phyloP scores from a whole-genome alignment of 176 grass and related monocot genomes.

The Raddia distichophylla region DNA sequence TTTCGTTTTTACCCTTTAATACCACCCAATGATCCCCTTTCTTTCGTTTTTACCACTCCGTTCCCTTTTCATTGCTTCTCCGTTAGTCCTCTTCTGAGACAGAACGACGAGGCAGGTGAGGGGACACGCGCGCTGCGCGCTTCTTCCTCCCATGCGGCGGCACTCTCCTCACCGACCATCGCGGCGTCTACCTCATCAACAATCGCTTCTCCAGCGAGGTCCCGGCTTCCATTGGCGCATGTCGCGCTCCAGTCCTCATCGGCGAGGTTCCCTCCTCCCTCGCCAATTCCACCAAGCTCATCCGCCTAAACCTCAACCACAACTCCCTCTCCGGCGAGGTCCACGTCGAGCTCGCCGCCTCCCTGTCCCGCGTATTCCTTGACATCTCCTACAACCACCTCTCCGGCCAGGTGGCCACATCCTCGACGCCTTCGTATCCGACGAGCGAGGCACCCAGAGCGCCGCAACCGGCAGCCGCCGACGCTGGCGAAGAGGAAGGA shows the following conservation, averaged over 20 bases:
- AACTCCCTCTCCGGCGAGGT: constrained; percentile 51
- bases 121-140: too few species aligned
- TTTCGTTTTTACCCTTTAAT: too few species aligned
- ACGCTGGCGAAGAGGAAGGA: background rate
- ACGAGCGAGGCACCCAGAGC: background rate
- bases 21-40: too few species aligned
- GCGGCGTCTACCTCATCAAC: constrained; percentile 79
- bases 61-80: too few species aligned
- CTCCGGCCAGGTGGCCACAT: constrained; percentile 42
- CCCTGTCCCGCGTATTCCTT: constrained; percentile 49
- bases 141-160: too few species aligned
- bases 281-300: constrained; percentile 62
- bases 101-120: too few species aligned
- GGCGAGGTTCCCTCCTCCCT: constrained; percentile 52
- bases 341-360: constrained; percentile 26
- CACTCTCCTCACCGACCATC: constrained; percentile 45
- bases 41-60: too few species aligned
- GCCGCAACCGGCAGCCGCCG: background rate
- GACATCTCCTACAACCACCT: constrained; percentile 61
- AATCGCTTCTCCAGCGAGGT: constrained; percentile 55
- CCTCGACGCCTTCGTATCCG: background rate
- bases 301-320: constrained; percentile 66
- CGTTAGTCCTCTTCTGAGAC: too few species aligned
- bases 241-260: constrained; percentile 51
- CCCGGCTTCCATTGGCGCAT: constrained; percentile 50